Evolutionary conservation across 1,284 basidiomycete species (phyloP), one percentile per base, ranked within the genome.

Genomic region (Boletus semigastroideus): DNA sequence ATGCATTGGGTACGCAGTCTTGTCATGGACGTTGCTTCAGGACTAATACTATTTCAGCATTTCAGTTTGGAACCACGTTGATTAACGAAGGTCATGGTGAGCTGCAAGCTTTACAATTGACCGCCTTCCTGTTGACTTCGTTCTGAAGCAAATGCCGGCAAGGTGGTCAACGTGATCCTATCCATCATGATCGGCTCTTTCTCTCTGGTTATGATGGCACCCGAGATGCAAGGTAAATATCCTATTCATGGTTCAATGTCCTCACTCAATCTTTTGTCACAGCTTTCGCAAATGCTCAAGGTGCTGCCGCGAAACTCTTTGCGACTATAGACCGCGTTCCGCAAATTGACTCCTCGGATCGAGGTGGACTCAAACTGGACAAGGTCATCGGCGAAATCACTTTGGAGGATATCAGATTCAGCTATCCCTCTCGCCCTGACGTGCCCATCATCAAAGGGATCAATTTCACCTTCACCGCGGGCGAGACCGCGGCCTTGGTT

Each of bases 291-390:
- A 86, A 90, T 61, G 95, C 81, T 34, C 84, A 86, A 60, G 92
- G 86, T 22, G 94, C 95, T 10, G 96, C 94, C 16, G 92, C 91
- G 39, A 98, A 98, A 71, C 77, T 99, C 2, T 98, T 82, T 68
- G 78, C 84, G 36, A 97, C 95, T 4, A 98, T 98, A 62, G 92
- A 97, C 68, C 87, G 92, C 53, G 74, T 88, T 54, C 84, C 94
- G 46, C 66, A 75, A 5, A 98, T 98, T 64, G 94, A 98, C 70
- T 93, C 92, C 3, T 76, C 86, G 2, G 77, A 84, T 55, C 76
- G 82, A 0, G 75, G 68, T 1, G 96, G 96, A 8, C 71, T 84
- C 42, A 86, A 86, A 65, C 94, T 85, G 0, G 83, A 84, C 25
- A 72, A 71, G 3, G 87, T 94, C 52, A 61, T 78, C 1, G 95